These are phyloP conservation scores for Suillus clintonianus DNA, from an alignment of 768 basidiomycete species.

Conservation along the genomic window DNA sequence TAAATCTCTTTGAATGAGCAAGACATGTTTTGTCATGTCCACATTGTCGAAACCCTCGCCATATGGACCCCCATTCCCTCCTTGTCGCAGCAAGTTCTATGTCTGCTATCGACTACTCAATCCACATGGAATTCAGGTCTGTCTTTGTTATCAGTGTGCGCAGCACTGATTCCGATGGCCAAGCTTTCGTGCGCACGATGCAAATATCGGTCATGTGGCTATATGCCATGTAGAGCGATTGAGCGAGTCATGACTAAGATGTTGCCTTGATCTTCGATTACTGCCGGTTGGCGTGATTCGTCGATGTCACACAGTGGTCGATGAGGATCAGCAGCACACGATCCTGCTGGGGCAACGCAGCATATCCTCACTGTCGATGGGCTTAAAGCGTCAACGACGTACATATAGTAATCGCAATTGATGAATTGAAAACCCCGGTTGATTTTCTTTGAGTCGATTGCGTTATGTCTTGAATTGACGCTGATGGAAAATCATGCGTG, in stretches of 20 bases:
- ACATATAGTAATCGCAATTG: neutral
- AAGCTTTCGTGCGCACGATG: neutral
- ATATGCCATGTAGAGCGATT: neutral
- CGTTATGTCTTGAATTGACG: slow-evolving; percentile 20
- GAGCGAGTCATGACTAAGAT: neutral
- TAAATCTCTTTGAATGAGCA: slow-evolving; percentile 24
- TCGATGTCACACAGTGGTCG: neutral
- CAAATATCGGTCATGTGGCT: neutral
- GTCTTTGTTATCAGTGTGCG: slow-evolving; percentile 25
- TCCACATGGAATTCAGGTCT: slow-evolving; percentile 19
- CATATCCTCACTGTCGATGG: neutral
- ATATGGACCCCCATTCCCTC: slow-evolving; percentile 1
- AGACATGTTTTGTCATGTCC: slow-evolving; percentile 10
- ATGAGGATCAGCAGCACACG: neutral
- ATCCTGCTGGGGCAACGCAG: neutral
- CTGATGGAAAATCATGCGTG: slow-evolving; percentile 33
- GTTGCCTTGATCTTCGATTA: neutral
- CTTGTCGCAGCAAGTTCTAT: slow-evolving; percentile 8
- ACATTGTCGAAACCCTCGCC: neutral
- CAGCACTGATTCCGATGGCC: neutral
- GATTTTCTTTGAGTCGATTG: slow-evolving; percentile 28
- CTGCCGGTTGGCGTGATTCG: neutral
- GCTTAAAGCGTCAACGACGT: neutral
- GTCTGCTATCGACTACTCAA: slow-evolving; percentile 22
- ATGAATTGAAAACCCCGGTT: slow-evolving; percentile 11